These are phyloP conservation scores for Apiospora aurea DNA, from an alignment of 2,329 filamentous ascomycete genomes.

Conservation along the genomic window DNA sequence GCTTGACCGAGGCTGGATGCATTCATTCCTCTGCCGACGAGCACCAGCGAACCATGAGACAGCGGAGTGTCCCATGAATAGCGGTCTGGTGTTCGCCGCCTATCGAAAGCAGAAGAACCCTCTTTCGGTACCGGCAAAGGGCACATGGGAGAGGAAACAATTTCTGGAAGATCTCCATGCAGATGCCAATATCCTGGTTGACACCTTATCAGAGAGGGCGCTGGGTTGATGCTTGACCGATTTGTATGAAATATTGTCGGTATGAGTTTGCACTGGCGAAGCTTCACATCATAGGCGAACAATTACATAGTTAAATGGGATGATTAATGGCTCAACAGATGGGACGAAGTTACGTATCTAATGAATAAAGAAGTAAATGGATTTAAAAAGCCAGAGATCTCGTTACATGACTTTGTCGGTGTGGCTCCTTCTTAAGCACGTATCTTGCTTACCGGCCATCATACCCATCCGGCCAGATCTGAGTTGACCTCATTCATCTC, in stretches of 20 bases:
- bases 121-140: slow-evolving; percentile 44
- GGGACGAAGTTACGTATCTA: slow-evolving; percentile 10
- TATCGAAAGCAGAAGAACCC: slow-evolving; percentile 56
- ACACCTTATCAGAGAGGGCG: slow-evolving; percentile 35
- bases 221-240: not conserved
- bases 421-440: not conserved
- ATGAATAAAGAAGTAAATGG: not conserved
- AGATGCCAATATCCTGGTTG: slow-evolving; percentile 60
- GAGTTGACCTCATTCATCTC: not conserved
- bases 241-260: slow-evolving; percentile 1
- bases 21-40: slow-evolving; percentile 5
- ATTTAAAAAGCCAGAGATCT: not conserved
- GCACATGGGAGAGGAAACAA: slow-evolving; percentile 44
- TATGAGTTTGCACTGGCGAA: not conserved
- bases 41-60: slow-evolving; percentile 48
- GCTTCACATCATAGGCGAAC: not conserved
- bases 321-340: not conserved
- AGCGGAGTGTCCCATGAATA: slow-evolving; percentile 52
- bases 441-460: not conserved
- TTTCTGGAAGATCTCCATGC: slow-evolving; percentile 51
- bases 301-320: not conserved
- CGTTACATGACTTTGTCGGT: not conserved
- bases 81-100: slow-evolving; percentile 63
- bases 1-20: slow-evolving; percentile 24
- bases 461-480: slow-evolving; percentile 3